Conservation (phyloP, 2,329 filamentous ascomycete species). For the Thelonectria blattea region DNA sequence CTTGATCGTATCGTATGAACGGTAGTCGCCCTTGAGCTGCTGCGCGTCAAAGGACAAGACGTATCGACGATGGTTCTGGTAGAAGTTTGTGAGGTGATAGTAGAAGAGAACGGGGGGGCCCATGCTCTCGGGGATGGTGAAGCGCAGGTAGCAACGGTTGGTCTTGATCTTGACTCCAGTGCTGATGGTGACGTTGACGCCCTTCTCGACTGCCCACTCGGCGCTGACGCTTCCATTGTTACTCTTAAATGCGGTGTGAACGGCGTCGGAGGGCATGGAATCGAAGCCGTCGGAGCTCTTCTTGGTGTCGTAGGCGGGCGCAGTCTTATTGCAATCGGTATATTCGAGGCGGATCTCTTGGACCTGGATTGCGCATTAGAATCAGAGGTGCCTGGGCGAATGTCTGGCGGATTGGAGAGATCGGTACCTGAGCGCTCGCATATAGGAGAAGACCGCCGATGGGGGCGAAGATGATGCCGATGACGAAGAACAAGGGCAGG, state of each 20-base stretch:
- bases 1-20: slow-evolving; percentile 65
- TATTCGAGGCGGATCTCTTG: slow-evolving; percentile 94
- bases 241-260: slow-evolving; percentile 75
- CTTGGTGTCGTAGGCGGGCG: slow-evolving; percentile 49
- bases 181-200: slow-evolving; percentile 50
- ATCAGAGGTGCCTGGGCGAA: slow-evolving; percentile 15
- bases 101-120: slow-evolving; percentile 87
- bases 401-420: background rate
- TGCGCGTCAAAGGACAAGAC: slow-evolving; percentile 85
- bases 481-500: slow-evolving; percentile 85
- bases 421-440: slow-evolving; percentile 76
- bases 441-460: slow-evolving; percentile 88
- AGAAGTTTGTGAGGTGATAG: slow-evolving; percentile 96
- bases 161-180: slow-evolving; percentile 43
- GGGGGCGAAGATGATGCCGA: slow-evolving; percentile 91
- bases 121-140: slow-evolving; percentile 80
- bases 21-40: slow-evolving; percentile 76
- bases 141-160: slow-evolving; percentile 74
- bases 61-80: slow-evolving; percentile 97
- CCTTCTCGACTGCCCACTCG: slow-evolving; percentile 50
- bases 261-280: slow-evolving; percentile 61
- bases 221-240: slow-evolving; percentile 48
- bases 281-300: slow-evolving; percentile 42
- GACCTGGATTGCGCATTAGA: slow-evolving; percentile 59
- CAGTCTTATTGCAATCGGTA: slow-evolving; percentile 71